Evolutionary conservation across 2,329 filamentous ascomycete species (phyloP), one percentile per base, ranked within the genome.

Genomic region (Coniella vitis): DNA sequence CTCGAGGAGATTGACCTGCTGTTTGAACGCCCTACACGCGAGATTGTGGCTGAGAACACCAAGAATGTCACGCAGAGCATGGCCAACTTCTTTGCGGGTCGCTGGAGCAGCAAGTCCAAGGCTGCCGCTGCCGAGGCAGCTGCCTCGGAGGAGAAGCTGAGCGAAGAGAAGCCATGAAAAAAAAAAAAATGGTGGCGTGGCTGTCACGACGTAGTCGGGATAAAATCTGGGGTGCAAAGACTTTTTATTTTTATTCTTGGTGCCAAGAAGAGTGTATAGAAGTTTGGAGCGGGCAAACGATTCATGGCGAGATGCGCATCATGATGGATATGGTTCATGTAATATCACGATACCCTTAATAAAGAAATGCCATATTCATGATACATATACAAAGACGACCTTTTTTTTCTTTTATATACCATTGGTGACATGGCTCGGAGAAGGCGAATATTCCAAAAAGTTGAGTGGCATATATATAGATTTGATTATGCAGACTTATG

Each of bases 1-100:
- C 74, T 87, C 0, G 84, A 87, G 65, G 84, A 87, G 64, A 86
- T 87, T 51, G 83, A 87, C 52, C 67, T 79, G 34, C 69, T 87
- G 17, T 86, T 87, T 61, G 72, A 75, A 43, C 72, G 76, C 53
- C 82, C 83, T 0, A 87, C 83, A 0, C 67, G 69, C 37, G 74
- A 83, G 38, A 71, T 86, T 38, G 81, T 86, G 0, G 69, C 66
- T 49, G 71, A 83, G 67, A 86, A 85, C 58, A 52, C 71, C 34
- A 63, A 64, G n/a, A 66, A 56, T 51, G 58, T 54, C 21, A 44
- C 42, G 5, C 39, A 45, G 36, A 45, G 39, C 9, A 42, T 51
- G 9, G 45, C 47, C 12, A 38, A 51, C 49, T 53, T 56, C 47
- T 51, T 54, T 20, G 12, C 40, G 2, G 47, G 52, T n/a, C 47